A percentile compares a stretch with the other conserved stretches of the same genome.
phyloP scores from a whole-genome alignment of 192 early-diverging fungal genomes.

The Thamnidium elegans region DNA sequence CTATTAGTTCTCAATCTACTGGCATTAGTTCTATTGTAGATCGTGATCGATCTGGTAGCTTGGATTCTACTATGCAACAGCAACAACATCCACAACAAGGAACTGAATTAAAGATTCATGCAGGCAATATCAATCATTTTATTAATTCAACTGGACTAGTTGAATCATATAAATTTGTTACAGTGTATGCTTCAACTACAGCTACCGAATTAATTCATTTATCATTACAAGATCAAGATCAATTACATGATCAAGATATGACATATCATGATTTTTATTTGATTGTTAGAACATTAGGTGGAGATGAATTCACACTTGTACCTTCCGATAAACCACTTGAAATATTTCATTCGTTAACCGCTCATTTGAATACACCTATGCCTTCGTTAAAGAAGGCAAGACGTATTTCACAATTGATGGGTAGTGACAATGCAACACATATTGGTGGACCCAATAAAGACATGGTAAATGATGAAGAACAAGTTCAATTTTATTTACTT shows the following conservation, averaged over 20 bases:
- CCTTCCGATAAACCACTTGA: constrained; percentile 51
- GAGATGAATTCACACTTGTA: constrained; percentile 46
- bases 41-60: constrained; percentile 18
- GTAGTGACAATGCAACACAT: constrained; percentile 13
- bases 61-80: constrained; percentile 6
- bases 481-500: constrained; percentile 27
- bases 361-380: constrained; percentile 48
- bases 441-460: constrained; percentile 17
- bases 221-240: constrained; percentile 35
- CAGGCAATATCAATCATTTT: constrained; percentile 39
- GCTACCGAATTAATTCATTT: constrained; percentile 45
- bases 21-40: constrained; percentile 8
- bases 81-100: background rate
- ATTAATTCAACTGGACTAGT: constrained; percentile 25
- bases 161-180: constrained; percentile 40
- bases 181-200: constrained; percentile 38
- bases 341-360: constrained; percentile 50
- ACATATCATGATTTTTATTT: constrained; percentile 40
- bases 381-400: constrained; percentile 43
- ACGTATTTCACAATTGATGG: constrained; percentile 40
- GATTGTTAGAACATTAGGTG: constrained; percentile 46
- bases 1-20: constrained; percentile 34
- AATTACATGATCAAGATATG: constrained; percentile 18
- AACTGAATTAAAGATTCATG: constrained; percentile 40
- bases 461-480: background rate